Percentiles rank a stretch among this genome's conserved stretches.
phyloP scores from a whole-genome alignment of 2,329 filamentous ascomycete species.

The Byssochlamys sp. region DNA sequence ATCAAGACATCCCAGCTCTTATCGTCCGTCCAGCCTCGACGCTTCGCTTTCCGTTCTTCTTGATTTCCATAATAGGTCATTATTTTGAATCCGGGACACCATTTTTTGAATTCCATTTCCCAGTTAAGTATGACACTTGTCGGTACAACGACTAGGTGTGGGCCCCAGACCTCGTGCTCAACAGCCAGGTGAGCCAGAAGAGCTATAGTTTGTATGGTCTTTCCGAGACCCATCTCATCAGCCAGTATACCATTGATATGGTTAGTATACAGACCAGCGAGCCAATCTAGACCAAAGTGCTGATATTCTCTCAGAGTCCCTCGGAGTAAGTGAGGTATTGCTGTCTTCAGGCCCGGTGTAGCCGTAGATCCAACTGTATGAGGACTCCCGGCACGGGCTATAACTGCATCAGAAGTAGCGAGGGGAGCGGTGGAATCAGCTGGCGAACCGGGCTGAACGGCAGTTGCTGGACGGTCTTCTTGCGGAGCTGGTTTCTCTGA shows the following conservation, averaged over 20 bases:
- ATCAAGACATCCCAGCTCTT: conserved; percentile 95
- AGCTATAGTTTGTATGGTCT: conserved; percentile 96
- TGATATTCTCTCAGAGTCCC: conserved; percentile 91
- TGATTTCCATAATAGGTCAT: conserved; percentile 91
- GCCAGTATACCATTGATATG: conserved; percentile 92
- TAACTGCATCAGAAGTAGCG: neutral
- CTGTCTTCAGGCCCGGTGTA: conserved; percentile 48
- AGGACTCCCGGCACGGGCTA: neutral
- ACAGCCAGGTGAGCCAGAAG: conserved; percentile 86
- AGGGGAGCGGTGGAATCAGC: conserved; percentile 7
- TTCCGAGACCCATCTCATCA: conserved; percentile 96
- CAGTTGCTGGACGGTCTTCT: neutral
- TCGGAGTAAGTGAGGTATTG: conserved; percentile 71
- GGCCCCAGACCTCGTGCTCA: conserved; percentile 84
- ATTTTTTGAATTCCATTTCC: conserved; percentile 99
- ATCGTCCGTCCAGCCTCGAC: conserved; percentile 85
- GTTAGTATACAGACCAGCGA: conserved; percentile 82
- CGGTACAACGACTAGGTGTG: conserved; percentile 88
- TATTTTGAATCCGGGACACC: conserved; percentile 92
- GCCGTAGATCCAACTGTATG: conserved; percentile 23
- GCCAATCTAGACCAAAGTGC: conserved; percentile 93
- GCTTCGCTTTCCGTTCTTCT: conserved; percentile 83
- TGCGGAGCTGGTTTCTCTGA: conserved; percentile 18
- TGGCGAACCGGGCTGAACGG: conserved; percentile 8
- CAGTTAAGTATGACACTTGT: conserved; percentile 98